These are phyloP conservation scores for Diutina sp. DNA, from an alignment of 1,139 yeast genomes.

Conservation along the genomic window DNA sequence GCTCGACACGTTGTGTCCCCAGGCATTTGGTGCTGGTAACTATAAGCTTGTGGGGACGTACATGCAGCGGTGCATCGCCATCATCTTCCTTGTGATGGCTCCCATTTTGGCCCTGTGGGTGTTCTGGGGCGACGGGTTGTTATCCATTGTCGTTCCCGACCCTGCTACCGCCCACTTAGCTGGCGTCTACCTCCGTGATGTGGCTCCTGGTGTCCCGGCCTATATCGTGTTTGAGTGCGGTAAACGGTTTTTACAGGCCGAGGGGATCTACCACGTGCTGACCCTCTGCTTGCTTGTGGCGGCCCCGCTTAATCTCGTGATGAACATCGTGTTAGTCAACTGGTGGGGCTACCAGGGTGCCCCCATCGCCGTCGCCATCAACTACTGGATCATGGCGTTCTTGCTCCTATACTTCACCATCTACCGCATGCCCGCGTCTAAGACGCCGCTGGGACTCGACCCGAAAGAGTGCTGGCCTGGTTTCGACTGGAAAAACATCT, in stretches of 20 bases:
- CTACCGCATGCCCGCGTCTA: constrained; percentile 21
- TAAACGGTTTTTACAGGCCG: constrained; percentile 39
- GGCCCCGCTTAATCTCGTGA: constrained; percentile 39
- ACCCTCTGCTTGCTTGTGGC: constrained; percentile 37
- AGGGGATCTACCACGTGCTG: constrained; percentile 40
- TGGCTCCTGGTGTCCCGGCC: constrained; percentile 45
- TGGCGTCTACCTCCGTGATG: constrained; percentile 35
- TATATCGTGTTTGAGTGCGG: constrained; percentile 42
- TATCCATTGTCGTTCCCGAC: constrained; percentile 27
- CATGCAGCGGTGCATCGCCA: constrained; percentile 41
- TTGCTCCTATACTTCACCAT: constrained; percentile 21
- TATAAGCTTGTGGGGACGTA: constrained; percentile 40
- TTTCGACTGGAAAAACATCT: constrained; percentile 16
- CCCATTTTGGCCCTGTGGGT: constrained; percentile 39
- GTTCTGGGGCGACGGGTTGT: constrained; percentile 28
- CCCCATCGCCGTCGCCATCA: constrained; percentile 44
- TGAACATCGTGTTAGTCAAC: constrained; percentile 34
- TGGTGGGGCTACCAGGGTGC: constrained; percentile 39
- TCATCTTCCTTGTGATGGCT: constrained; percentile 34
- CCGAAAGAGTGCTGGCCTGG: constrained; percentile 30
- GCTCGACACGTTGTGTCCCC: constrained; percentile 45
- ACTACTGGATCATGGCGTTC: constrained; percentile 42
- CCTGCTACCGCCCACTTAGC: constrained; percentile 38
- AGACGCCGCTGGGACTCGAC: constrained; percentile 25
- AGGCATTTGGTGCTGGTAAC: constrained; percentile 45